phyloP scores from a whole-genome alignment of 129 eudicot genomes.

The Lonicera japonica region DNA sequence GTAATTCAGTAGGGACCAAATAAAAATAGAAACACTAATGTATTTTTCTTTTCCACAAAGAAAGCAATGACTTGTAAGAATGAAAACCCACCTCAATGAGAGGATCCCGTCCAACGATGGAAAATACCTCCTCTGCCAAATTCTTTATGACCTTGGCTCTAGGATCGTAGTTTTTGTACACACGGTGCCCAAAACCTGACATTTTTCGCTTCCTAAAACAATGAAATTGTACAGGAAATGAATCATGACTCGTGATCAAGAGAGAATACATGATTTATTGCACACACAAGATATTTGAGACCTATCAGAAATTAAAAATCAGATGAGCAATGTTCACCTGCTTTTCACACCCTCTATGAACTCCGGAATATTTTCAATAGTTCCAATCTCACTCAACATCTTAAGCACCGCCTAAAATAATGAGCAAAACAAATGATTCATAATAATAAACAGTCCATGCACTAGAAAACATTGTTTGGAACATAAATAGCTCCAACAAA shows the following conservation, averaged over 20 bases:
- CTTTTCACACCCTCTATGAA: slow-evolving; percentile 96
- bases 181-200: slow-evolving; percentile 99
- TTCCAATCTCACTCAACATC: slow-evolving; percentile 95
- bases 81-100: slow-evolving; percentile 69
- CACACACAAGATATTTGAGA: slow-evolving; percentile 1
- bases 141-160: slow-evolving; percentile 91
- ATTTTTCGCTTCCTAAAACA: slow-evolving; percentile 77
- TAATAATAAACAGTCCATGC: background rate
- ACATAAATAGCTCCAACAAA: no score
- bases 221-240: background rate
- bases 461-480: slow-evolving; percentile 1
- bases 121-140: slow-evolving; percentile 91
- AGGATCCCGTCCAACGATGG: slow-evolving; percentile 97
- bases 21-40: background rate
- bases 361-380: slow-evolving; percentile 85
- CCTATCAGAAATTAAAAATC: slow-evolving; percentile 3
- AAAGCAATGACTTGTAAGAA: background rate
- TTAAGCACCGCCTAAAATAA: slow-evolving; percentile 75
- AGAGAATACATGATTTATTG: background rate
- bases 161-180: slow-evolving; percentile 94
- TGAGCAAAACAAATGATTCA: background rate
- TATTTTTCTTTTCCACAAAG: background rate
- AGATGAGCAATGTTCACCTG: slow-evolving; percentile 38
- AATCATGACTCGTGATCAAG: background rate
- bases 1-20: slow-evolving; percentile 2